Percentiles rank a stretch among this genome's conserved stretches.
Evolutionary conservation across 164 flowering plant species (phyloP).

Genomic region (Macadamia integrifolia): DNA sequence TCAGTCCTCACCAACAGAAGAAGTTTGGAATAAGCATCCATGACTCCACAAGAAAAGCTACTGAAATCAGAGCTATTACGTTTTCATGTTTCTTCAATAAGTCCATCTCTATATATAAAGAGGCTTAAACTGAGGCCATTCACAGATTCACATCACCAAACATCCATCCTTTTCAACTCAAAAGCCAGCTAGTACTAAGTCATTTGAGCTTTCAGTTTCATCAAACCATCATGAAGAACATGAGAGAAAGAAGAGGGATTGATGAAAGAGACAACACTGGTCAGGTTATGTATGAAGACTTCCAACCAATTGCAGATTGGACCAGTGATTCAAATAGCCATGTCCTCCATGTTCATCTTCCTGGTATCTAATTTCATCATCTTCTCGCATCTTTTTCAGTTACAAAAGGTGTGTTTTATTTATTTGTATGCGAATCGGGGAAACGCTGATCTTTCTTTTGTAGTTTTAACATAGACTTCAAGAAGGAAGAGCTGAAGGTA

Average conservation of each 20-base stretch:
- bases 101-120: neutral
- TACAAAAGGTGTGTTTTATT: too few relatives aligned
- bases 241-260: slow-evolving; percentile 8
- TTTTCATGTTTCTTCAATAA: neutral
- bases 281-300: slow-evolving; percentile 18
- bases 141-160: too few relatives aligned
- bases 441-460: neutral
- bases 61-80: too few relatives aligned
- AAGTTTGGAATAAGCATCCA: slow-evolving; percentile 32
- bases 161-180: too few relatives aligned
- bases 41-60: slow-evolving; percentile 5
- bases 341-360: slow-evolving; percentile 25
- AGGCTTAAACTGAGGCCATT: too few relatives aligned
- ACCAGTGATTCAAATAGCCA: slow-evolving; percentile 17
- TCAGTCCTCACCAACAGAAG: neutral
- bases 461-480: neutral
- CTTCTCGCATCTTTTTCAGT: neutral
- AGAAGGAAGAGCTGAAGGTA: neutral
- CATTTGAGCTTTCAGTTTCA: neutral
- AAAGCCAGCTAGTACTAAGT: too few relatives aligned
- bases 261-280: neutral
- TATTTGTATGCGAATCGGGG: too few relatives aligned
- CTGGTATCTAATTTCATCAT: slow-evolving; percentile 13
- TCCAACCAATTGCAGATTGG: slow-evolving; percentile 26
- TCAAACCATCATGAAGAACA: slow-evolving; percentile 13